Base-by-base conservation (phyloP, 2,329 filamentous ascomycete genomes). In the Fusarium sp. region DNA sequence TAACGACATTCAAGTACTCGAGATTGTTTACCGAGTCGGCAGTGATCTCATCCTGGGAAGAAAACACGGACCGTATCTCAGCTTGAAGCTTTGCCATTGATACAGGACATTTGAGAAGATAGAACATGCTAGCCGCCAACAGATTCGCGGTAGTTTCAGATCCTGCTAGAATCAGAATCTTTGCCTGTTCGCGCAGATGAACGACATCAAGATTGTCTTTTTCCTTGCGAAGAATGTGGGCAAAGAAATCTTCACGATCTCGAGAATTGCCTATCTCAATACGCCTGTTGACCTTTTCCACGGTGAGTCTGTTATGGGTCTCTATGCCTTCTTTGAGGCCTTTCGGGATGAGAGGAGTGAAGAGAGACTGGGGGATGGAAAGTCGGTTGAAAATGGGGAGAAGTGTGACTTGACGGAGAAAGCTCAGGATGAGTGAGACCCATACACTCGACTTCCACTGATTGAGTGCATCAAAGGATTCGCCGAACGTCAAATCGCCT, bases 131-230 rank as follows among this genome's bases (percentile, higher is more conserved):
- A 6, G 23, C 15, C 7, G 66, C 17, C 4, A 69, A 26, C 1
- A 56, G n/a, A 3, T 23, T 69, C 11, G 66, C 49, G 0, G 45
- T 58, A 1, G 62, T 69, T 11, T 69, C 66, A 6, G 62, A 69
- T 0, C 66, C 62, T 1, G 62, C 58, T 6, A 67, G 1, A 11
- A 65, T 54, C 4, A 69, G 17, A 12, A 67, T 7, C 11, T 65
- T 69, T 26, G 67, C 62, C 26, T 69, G 66, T 11, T 69, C 58
- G 11, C 55, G 20, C 2, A 69, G 24, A 10, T 69, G 51, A 19
- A 40, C 15, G 1, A 21, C 12, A 15, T 56, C 45, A 6, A 58
- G 32, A 7, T 44, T 39, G 2, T 45, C 39, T 0, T 21, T 28
- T 8, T 20, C 56, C 2, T 50, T 55, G 0, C 46, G 45, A 4